Evolutionary conservation across 768 basidiomycete genomes (phyloP).

Genomic region (Hericium rajendrae): DNA sequence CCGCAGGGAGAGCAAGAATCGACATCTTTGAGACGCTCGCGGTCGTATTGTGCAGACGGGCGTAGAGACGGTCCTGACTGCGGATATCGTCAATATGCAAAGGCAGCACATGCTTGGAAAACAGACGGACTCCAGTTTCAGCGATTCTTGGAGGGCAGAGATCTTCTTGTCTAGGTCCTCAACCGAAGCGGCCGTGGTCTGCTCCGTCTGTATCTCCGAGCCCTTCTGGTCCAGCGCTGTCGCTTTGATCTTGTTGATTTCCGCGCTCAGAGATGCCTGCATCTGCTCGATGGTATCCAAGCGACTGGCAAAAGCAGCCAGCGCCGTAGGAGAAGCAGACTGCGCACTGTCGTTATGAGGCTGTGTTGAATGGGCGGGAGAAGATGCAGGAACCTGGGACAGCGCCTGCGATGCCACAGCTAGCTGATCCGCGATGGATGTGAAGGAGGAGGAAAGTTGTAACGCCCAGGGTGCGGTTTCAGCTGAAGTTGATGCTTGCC

Average conservation of each 20-base stretch:
- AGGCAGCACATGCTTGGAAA: not conserved
- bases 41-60: slow-evolving; percentile 26
- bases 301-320: slow-evolving; percentile 17
- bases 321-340: too few species aligned
- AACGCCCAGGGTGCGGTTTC: not conserved
- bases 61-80: slow-evolving; percentile 30
- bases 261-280: slow-evolving; percentile 24
- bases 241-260: slow-evolving; percentile 15
- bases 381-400: slow-evolving; percentile 14
- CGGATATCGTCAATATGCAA: not conserved
- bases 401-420: slow-evolving; percentile 26
- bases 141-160: slow-evolving; percentile 20
- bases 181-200: slow-evolving; percentile 14
- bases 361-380: not conserved
- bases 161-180: slow-evolving; percentile 29
- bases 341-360: too few species aligned
- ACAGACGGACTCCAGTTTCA: slow-evolving; percentile 26
- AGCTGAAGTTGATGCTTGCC: not conserved
- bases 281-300: slow-evolving; percentile 25
- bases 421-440: slow-evolving; percentile 31
- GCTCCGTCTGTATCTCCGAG: slow-evolving; percentile 6
- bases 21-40: slow-evolving; percentile 23
- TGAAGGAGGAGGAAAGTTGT: slow-evolving; percentile 27
- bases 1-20: slow-evolving; percentile 22
- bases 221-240: slow-evolving; percentile 17